Percentiles rank a stretch among this genome's conserved stretches.
phyloP scores from a whole-genome alignment of 1,284 basidiomycete species.

The Veloboletus limbatus region DNA sequence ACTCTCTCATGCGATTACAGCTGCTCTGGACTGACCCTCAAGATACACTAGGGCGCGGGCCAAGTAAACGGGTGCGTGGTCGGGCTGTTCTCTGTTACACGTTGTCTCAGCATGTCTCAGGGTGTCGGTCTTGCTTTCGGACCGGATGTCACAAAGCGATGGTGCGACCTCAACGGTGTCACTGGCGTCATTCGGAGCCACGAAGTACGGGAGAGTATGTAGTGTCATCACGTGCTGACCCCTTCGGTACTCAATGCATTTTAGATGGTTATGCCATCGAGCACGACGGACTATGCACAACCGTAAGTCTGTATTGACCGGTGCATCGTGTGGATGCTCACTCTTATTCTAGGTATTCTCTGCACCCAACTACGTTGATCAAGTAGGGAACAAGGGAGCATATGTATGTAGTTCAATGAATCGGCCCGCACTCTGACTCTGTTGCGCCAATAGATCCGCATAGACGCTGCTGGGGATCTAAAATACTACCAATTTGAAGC shows the following conservation, averaged over 20 bases:
- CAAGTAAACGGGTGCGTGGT: conserved; percentile 82
- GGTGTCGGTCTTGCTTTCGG: conserved; percentile 97
- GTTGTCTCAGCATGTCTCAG: conserved; percentile 37
- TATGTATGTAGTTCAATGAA: conserved; percentile 51
- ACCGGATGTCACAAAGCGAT: conserved; percentile 85
- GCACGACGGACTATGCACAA: conserved; percentile 86
- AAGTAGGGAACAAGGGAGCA: conserved; percentile 78
- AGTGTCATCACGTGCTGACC: neutral
- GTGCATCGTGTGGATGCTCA: conserved; percentile 4
- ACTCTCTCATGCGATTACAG: conserved; percentile 32
- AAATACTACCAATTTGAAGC: conserved; percentile 85
- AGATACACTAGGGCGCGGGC: conserved; percentile 85
- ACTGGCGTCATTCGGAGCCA: conserved; percentile 93
- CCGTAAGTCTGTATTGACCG: conserved; percentile 44
- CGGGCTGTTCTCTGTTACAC: conserved; percentile 1
- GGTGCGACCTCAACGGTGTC: conserved; percentile 87
- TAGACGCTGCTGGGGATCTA: conserved; percentile 75
- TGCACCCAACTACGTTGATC: conserved; percentile 84
- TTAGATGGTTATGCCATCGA: conserved; percentile 85
- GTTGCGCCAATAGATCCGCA: conserved; percentile 58
- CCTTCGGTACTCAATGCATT: conserved; percentile 5
- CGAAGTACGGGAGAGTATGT: conserved; percentile 89
- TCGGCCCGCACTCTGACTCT: conserved; percentile 5
- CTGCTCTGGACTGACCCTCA: conserved; percentile 96
- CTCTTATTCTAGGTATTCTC: conserved; percentile 61